Base-by-base conservation (phyloP, 805 yeast species). In the Kluyveromyces siamensis region DNA sequence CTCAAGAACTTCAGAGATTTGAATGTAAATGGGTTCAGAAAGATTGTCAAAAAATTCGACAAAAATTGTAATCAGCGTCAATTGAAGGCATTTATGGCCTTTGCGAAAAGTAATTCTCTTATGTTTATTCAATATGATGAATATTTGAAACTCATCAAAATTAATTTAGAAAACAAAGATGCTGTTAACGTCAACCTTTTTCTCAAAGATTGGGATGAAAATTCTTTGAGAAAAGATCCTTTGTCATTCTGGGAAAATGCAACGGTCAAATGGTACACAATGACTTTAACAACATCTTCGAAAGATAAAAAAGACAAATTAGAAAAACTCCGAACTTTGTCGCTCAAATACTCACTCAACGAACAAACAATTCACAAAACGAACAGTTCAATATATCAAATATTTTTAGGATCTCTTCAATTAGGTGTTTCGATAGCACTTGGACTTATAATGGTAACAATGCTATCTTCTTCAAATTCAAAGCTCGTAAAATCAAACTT, bases 31-130 rank as follows among this genome's bases (percentile, higher is more conserved):
- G 99, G 95, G 0, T 80, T 90, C 58, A 76, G 96, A 46, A 93
- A 93, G 59, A 81, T 93, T 58, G 73, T 88, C 50, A 93, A 93
- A 61, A 93, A 93, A 64, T 90, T 80, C 62, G 99, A 93, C 66
- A 93, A 93, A 59, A 55, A 59, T 4, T 57, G 62, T 43, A 49
- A 55, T 30, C 60, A 66, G 1, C 48, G 50, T 8, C 67, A 66
- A 44, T 48, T 60, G 36, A 48, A 55, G 3, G 47, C 43, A 30
- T 61, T 65, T 41, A 57, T 64, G 59, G 54, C 52, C 14, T 60
- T 52, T 43, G 62, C 62, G 2, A 56, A 58, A 39, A 53, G 51
- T 17, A 52, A 58, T 36, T 62, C 55, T 41, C 52, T 57, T 1
- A 27, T 65, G 14, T 63, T 65, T 44, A 53, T 64, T 13, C 58